Evolutionary conservation across 2,329 filamentous ascomycete genomes (phyloP).

Genomic region (Myriosclerotinia scirpicola): DNA sequence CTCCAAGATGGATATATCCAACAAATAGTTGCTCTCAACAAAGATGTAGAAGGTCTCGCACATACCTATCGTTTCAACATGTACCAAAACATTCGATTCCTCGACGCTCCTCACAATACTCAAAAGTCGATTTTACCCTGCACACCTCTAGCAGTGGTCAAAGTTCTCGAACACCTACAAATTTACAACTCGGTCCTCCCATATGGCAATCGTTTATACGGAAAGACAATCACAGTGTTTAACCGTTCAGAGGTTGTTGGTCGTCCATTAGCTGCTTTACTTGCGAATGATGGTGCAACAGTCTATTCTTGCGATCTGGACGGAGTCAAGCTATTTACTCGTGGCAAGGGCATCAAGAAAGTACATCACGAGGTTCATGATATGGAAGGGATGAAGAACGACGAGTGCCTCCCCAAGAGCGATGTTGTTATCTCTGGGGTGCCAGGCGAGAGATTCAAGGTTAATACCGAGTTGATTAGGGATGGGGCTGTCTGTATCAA

Average conservation of each 20-base stretch:
- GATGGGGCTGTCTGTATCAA: slow-evolving; percentile 98
- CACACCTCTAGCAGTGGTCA: slow-evolving; percentile 93
- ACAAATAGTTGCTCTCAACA: slow-evolving; percentile 83
- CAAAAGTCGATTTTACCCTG: slow-evolving; percentile 94
- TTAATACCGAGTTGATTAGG: slow-evolving; percentile 77
- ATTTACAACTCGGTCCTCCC: slow-evolving; percentile 96
- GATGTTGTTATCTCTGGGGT: slow-evolving; percentile 96
- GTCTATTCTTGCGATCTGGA: slow-evolving; percentile 95
- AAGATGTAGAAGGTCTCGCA: slow-evolving; percentile 94
- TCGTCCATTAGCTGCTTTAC: slow-evolving; percentile 82
- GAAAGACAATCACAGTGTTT: slow-evolving; percentile 92
- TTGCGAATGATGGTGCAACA: slow-evolving; percentile 93
- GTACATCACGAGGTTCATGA: slow-evolving; percentile 76
- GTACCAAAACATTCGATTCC: slow-evolving; percentile 97
- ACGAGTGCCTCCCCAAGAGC: slow-evolving; percentile 80
- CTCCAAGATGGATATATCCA: slow-evolving; percentile 93
- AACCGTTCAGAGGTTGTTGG: slow-evolving; percentile 97
- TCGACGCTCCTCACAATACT: slow-evolving; percentile 73
- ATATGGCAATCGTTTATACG: slow-evolving; percentile 88
- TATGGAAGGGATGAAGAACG: slow-evolving; percentile 75
- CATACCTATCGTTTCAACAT: slow-evolving; percentile 98
- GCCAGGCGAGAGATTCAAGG: slow-evolving; percentile 83
- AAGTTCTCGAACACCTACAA: slow-evolving; percentile 92
- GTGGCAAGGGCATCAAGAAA: slow-evolving; percentile 83
- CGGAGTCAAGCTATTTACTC: slow-evolving; percentile 87